Conservation (phyloP, 768 basidiomycete genomes). For the Pleurotus tuber-regium region DNA sequence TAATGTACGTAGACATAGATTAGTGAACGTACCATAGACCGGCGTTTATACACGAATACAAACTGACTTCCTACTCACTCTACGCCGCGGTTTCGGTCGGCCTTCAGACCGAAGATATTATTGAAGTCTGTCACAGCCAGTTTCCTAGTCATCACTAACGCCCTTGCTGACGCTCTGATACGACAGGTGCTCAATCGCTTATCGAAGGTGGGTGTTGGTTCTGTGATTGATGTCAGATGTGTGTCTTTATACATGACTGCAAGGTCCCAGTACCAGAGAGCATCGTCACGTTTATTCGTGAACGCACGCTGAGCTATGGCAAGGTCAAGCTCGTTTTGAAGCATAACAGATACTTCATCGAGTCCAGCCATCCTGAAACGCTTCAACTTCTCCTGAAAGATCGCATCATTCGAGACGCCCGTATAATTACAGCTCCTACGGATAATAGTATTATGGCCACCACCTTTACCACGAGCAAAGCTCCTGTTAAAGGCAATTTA, state of each 20-base stretch:
- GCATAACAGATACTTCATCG: constrained; percentile 96
- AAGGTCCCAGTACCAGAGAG: constrained; percentile 91
- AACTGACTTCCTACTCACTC: constrained; percentile 94
- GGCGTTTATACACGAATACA: constrained; percentile 98
- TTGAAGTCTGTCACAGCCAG: constrained; percentile 69
- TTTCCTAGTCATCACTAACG: constrained; percentile 25
- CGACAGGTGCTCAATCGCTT: constrained; percentile 72
- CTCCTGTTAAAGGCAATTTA: constrained; percentile 78
- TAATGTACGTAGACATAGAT: constrained; percentile 27
- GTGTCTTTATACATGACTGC: constrained; percentile 6
- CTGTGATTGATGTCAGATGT: neutral
- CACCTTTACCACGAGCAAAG: constrained; percentile 78
- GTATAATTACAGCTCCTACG: constrained; percentile 65
- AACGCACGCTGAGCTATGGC: constrained; percentile 93
- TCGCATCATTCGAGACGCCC: constrained; percentile 77
- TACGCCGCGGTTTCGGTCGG: constrained; percentile 99
- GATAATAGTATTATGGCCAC: constrained; percentile 75
- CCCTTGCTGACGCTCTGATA: constrained; percentile 22
- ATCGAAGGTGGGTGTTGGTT: constrained; percentile 56
- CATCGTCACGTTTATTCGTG: constrained; percentile 84
- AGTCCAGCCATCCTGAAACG: constrained; percentile 93
- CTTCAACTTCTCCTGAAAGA: constrained; percentile 88
- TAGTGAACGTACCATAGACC: constrained; percentile 55
- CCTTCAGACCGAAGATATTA: constrained; percentile 95
- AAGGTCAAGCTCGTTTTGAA: constrained; percentile 98